Evolutionary conservation across 805 yeast species (phyloP).

Genomic region (Metschnikowia kofuensis): DNA sequence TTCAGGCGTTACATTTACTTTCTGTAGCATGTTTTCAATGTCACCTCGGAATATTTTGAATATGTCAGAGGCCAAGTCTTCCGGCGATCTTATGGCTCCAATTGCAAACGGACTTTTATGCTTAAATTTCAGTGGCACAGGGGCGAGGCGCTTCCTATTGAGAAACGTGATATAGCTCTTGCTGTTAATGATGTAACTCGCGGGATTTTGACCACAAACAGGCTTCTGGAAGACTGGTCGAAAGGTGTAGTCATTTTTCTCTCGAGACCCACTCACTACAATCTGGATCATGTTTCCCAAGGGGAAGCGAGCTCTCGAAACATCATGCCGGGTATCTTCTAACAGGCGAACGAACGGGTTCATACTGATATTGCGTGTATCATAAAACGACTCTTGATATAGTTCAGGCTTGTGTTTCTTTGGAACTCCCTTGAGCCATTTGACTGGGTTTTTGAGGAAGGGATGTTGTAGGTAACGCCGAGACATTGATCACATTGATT

Average conservation of each 20-base stretch:
- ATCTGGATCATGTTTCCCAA: slow-evolving; percentile 26
- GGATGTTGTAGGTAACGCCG: slow-evolving; percentile 24
- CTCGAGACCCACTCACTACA: slow-evolving; percentile 10
- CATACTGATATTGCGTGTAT: slow-evolving; percentile 13
- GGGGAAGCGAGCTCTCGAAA: slow-evolving; percentile 24
- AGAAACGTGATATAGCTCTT: slow-evolving; percentile 20
- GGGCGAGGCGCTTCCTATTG: slow-evolving; percentile 18
- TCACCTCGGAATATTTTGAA: slow-evolving; percentile 2
- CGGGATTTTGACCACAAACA: slow-evolving; percentile 18
- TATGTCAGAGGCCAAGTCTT: slow-evolving; percentile 16
- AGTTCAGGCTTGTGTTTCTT: slow-evolving; percentile 22
- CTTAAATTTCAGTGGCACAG: slow-evolving; percentile 26
- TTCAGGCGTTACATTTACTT: neutral
- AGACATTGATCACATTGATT: neutral
- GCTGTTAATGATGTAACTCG: slow-evolving; percentile 27
- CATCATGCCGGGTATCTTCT: slow-evolving; percentile 25
- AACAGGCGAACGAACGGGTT: slow-evolving; percentile 32
- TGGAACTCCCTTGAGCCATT: slow-evolving; percentile 22
- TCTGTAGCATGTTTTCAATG: neutral
- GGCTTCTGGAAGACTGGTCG: slow-evolving; percentile 19
- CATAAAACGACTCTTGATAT: slow-evolving; percentile 20
- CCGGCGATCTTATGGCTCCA: slow-evolving; percentile 8
- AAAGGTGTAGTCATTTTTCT: slow-evolving; percentile 4
- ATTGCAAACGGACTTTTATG: slow-evolving; percentile 6
- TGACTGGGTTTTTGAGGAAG: slow-evolving; percentile 27